These are phyloP conservation scores for Protomyces arabidopsidicola DNA, from an alignment of 1,139 yeast genomes.

Conservation along the genomic window DNA sequence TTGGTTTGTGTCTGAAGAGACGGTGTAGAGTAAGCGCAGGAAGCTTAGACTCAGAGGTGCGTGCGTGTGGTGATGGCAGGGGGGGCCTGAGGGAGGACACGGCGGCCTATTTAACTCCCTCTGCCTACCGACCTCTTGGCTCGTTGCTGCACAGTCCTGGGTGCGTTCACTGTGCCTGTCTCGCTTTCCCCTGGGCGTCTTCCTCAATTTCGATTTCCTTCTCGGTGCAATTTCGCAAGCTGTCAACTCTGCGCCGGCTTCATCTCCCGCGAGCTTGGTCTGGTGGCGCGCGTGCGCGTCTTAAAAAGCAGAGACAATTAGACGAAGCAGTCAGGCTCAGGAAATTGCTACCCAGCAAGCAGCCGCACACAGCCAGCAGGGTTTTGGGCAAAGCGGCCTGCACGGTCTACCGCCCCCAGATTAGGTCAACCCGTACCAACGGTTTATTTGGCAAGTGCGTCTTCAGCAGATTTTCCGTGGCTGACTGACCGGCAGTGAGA, in stretches of 20 bases:
- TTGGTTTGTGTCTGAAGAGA: neutral
- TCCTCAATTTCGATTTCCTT: neutral
- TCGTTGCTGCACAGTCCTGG: too few species aligned
- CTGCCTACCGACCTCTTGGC: neutral
- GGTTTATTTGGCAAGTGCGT: too few species aligned
- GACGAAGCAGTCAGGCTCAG: too few species aligned
- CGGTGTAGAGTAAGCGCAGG: slow-evolving; percentile 1
- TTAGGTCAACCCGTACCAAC: too few species aligned
- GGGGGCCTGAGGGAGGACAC: neutral
- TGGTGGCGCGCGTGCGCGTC: too few species aligned
- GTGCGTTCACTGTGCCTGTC: neutral
- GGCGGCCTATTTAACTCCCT: neutral
- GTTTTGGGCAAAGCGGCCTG: too few species aligned
- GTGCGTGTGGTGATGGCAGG: neutral
- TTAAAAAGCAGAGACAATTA: neutral
- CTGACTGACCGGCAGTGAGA: too few species aligned
- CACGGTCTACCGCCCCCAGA: too few species aligned
- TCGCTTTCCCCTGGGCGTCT: neutral
- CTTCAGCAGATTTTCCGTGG: too few species aligned
- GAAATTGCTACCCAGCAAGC: too few species aligned
- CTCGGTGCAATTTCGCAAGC: slow-evolving; percentile 1
- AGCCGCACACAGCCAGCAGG: too few species aligned
- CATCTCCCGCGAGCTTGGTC: neutral
- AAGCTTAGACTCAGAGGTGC: neutral
- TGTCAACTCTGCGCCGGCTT: neutral